phyloP scores from a whole-genome alignment of 2,329 filamentous ascomycete genomes.

The Xylaria digitata region DNA sequence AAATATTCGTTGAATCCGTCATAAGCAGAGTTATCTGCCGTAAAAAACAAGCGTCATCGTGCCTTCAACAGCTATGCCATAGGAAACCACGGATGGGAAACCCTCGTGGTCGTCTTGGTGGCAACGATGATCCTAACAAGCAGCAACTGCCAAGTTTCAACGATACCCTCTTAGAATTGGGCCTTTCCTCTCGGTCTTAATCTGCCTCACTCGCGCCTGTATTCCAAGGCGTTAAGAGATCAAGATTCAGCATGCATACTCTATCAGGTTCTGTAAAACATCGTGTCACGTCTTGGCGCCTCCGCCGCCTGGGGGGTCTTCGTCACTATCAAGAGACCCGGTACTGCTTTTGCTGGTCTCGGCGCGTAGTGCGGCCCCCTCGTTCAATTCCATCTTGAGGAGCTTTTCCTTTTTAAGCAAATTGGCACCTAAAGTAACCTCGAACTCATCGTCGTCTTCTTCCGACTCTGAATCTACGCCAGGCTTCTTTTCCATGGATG shows the following conservation, averaged over 20 bases:
- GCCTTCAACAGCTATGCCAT: constrained; percentile 7
- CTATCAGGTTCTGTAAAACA: constrained; percentile 2
- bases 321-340: constrained; percentile 52
- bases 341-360: constrained; percentile 48
- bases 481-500: constrained; percentile 55
- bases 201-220: constrained; percentile 13
- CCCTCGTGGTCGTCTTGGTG: background rate
- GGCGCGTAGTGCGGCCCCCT: constrained; percentile 48
- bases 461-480: constrained; percentile 51
- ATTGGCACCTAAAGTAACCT: constrained; percentile 55
- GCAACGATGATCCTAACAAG: background rate
- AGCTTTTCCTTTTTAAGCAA: constrained; percentile 57
- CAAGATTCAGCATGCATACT: constrained; percentile 6
- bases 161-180: background rate
- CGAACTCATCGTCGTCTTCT: constrained; percentile 57
- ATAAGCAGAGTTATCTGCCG: constrained; percentile 4
- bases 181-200: background rate
- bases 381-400: constrained; percentile 50
- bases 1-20: constrained; percentile 17
- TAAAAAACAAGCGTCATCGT: constrained; percentile 14
- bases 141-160: constrained; percentile 6
- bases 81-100: constrained; percentile 2
- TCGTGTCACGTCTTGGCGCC: constrained; percentile 48
- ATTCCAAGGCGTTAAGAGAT: constrained; percentile 23
- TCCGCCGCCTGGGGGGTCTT: constrained; percentile 50